A percentile compares a stretch with the other conserved stretches of the same genome.
phyloP scores from a whole-genome alignment of 2,329 filamentous ascomycete genomes.

The Ceratocystis variospora region DNA sequence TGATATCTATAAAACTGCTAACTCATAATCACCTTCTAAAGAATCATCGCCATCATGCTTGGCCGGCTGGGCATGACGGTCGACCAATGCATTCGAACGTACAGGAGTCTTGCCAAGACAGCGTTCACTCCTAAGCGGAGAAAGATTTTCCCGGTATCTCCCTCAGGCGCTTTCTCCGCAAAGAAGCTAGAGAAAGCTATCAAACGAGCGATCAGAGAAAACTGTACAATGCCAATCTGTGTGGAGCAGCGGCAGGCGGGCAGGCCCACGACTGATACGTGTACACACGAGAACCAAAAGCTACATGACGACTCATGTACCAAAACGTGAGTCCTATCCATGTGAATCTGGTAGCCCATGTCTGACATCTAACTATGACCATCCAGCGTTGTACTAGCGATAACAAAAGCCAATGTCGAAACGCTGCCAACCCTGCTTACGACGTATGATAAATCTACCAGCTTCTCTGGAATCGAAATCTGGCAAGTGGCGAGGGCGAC shows the following conservation, averaged over 20 bases:
- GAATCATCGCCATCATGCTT: background rate
- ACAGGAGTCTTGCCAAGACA: background rate
- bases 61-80: background rate
- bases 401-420: background rate
- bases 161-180: background rate
- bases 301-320: background rate
- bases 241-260: background rate
- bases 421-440: conserved; percentile 22
- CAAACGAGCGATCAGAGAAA: background rate
- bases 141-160: background rate
- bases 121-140: background rate
- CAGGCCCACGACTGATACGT: background rate
- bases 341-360: background rate
- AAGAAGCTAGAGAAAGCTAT: background rate
- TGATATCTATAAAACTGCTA: too few relatives aligned
- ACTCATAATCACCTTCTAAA: background rate
- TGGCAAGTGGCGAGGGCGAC: conserved; percentile 25
- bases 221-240: background rate
- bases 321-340: background rate
- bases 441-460: conserved; percentile 22
- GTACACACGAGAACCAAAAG: background rate
- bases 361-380: background rate
- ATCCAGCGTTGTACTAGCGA: background rate
- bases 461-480: conserved; percentile 22
- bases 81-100: background rate